These are phyloP conservation scores for Hyaloscypha finlandica DNA, from an alignment of 495 filamentous ascomycete species.

Conservation along the genomic window DNA sequence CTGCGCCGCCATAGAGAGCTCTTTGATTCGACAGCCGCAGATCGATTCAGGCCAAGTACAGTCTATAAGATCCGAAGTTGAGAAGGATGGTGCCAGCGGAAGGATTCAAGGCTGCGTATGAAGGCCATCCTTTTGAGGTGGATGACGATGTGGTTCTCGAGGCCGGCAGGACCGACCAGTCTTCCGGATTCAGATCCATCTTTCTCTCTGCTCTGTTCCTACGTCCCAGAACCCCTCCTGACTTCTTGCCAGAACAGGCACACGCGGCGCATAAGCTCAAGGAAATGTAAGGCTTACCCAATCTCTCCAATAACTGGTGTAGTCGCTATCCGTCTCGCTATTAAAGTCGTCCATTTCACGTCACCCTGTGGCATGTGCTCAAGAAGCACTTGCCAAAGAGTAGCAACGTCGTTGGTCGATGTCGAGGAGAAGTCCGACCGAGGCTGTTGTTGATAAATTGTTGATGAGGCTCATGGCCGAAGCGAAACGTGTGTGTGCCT, in stretches of 20 bases:
- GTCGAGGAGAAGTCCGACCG: conserved; percentile 9
- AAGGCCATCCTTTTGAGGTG: background rate
- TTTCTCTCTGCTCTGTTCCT: background rate
- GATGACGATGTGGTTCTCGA: background rate
- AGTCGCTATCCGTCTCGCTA: conserved; percentile 97
- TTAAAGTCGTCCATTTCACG: conserved; percentile 84
- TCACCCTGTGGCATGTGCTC: conserved; percentile 30
- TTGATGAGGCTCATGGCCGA: conserved; percentile 25
- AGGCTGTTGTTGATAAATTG: conserved; percentile 21
- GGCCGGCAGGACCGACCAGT: background rate
- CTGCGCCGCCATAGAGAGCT: background rate
- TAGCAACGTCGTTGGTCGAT: conserved; percentile 21
- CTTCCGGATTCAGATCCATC: background rate
- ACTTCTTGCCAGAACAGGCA: conserved; percentile 2
- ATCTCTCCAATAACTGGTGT: conserved; percentile 98
- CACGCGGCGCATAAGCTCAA: conserved; percentile 18
- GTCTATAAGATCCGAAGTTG: background rate
- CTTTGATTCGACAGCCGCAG: background rate
- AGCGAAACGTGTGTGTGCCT: conserved; percentile 9
- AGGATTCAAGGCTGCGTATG: background rate
- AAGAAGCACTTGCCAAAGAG: conserved; percentile 30
- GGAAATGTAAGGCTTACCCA: conserved; percentile 71
- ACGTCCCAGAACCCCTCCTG: background rate
- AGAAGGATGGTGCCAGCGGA: background rate
- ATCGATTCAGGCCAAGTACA: background rate